Conservation (phyloP, 495 filamentous ascomycete species). For the Pseudevernia furfuracea region DNA sequence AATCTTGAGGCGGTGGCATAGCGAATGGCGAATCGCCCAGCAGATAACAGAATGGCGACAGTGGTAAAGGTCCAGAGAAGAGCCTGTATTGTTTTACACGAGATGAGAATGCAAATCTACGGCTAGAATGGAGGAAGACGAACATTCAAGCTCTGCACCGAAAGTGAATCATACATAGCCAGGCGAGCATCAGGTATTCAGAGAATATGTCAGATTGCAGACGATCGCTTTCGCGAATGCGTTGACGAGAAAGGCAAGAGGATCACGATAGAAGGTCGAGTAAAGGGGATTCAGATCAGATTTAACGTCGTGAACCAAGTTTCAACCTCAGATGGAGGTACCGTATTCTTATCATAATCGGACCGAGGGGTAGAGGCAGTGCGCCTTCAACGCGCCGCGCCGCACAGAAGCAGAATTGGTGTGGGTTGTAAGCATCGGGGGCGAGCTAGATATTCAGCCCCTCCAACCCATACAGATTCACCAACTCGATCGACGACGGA, state of each 20-base stretch:
- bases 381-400: no score
- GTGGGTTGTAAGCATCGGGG: no score
- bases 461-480: no score
- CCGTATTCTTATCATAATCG: no score
- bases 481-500: no score
- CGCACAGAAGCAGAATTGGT: no score
- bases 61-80: conserved; percentile 18
- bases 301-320: neutral
- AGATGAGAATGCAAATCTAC: neutral
- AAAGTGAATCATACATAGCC: conserved; percentile 9
- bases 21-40: conserved; percentile 18
- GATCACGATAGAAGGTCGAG: neutral
- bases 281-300: neutral
- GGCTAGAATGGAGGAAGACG: neutral
- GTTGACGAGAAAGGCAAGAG: neutral
- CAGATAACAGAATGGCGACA: conserved; percentile 12
- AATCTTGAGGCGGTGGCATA: conserved; percentile 15
- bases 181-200: neutral
- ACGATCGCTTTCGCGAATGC: neutral
- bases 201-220: neutral
- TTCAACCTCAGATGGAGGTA: neutral
- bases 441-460: no score
- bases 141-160: conserved; percentile 17
- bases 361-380: no score
- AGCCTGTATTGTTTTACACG: conserved; percentile 3